Conservation (phyloP, 2,329 filamentous ascomycete species). For the Arthroderma uncinatum region DNA sequence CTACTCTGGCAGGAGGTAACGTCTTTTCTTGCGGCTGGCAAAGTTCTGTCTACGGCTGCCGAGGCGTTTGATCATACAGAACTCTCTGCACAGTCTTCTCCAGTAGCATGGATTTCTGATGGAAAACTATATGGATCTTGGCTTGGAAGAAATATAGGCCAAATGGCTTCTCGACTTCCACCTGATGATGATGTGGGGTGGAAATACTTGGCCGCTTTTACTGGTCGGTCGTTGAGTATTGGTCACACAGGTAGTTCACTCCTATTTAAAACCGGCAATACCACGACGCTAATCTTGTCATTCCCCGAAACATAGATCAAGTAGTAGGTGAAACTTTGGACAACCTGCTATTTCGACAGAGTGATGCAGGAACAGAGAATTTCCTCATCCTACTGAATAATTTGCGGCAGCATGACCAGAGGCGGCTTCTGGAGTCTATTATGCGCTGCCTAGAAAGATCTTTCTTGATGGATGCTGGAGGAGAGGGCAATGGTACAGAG, state of each 20-base stretch:
- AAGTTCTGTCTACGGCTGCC: constrained; percentile 46
- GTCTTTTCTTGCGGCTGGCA: constrained; percentile 49
- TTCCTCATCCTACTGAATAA: constrained; percentile 32
- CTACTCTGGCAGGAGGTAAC: constrained; percentile 54
- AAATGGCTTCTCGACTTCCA: constrained; percentile 35
- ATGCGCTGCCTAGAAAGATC: constrained; percentile 23
- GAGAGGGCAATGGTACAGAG: constrained; percentile 8
- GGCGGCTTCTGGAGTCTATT: constrained; percentile 34
- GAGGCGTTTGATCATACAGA: constrained; percentile 40
- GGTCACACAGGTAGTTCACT: constrained; percentile 54
- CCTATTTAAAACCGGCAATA: neutral
- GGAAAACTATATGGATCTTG: constrained; percentile 57
- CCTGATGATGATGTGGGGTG: constrained; percentile 21
- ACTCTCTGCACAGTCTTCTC: constrained; percentile 18
- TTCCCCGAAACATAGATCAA: constrained; percentile 25
- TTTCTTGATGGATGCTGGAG: neutral
- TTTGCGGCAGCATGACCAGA: constrained; percentile 41
- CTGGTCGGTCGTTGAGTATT: constrained; percentile 53
- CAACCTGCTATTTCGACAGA: constrained; percentile 26
- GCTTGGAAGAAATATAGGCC: constrained; percentile 55
- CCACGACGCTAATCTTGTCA: constrained; percentile 12
- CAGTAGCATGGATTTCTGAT: constrained; percentile 50
- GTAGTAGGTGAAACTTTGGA: constrained; percentile 32
- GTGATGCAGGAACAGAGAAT: constrained; percentile 17
- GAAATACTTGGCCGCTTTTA: constrained; percentile 35